phyloP scores from a whole-genome alignment of 805 yeast genomes.

The Lipomyces yamadae region DNA sequence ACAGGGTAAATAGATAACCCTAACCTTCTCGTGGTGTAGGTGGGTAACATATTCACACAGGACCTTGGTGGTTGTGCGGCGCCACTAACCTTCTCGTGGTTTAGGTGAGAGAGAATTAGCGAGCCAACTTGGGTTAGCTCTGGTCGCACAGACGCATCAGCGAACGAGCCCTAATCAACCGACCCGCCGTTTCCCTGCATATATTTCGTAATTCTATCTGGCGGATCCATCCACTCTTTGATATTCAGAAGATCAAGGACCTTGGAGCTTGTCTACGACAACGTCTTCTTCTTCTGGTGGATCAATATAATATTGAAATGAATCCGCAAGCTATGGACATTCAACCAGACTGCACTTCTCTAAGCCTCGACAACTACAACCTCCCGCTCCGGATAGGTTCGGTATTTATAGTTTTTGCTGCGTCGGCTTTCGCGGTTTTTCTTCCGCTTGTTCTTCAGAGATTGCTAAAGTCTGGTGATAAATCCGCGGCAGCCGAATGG shows the following conservation, averaged over 20 bases:
- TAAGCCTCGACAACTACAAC: constrained; percentile 18
- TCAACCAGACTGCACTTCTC: constrained; percentile 7
- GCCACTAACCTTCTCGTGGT: too few relatives aligned
- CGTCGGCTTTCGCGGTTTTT: constrained; percentile 34
- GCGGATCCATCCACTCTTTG: neutral
- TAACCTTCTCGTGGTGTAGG: too few relatives aligned
- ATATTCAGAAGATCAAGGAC: neutral
- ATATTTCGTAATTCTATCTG: neutral
- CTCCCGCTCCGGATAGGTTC: constrained; percentile 34
- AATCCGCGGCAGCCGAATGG: constrained; percentile 16
- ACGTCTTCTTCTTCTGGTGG: neutral
- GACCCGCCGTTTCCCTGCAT: too few relatives aligned
- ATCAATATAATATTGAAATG: neutral
- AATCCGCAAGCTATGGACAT: neutral
- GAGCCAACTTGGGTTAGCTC: too few relatives aligned
- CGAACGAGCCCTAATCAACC: neutral
- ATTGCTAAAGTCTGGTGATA: constrained; percentile 10
- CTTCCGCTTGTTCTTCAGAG: constrained; percentile 31
- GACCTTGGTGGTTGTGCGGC: too few relatives aligned
- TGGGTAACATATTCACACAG: too few relatives aligned
- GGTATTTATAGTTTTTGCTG: constrained; percentile 34
- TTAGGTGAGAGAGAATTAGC: too few relatives aligned
- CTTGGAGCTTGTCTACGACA: neutral
- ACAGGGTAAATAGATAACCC: too few relatives aligned
- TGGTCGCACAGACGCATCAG: neutral